Evolutionary conservation across 78 protist genomes (phyloP).

Genomic region (Dictyostelium citrinum): DNA sequence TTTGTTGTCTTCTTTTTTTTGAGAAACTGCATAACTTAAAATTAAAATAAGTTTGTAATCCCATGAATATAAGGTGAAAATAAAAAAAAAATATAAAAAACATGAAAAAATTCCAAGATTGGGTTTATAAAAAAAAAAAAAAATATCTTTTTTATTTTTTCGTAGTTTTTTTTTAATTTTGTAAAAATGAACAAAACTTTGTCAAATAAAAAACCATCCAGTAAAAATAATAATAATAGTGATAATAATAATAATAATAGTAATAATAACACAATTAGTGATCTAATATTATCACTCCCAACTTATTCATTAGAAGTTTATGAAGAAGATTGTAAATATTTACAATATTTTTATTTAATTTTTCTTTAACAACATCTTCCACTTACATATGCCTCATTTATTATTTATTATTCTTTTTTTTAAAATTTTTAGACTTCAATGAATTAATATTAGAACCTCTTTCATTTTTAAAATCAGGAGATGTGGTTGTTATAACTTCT

Average conservation of each 20-base stretch:
- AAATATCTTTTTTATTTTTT: neutral
- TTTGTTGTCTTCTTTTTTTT: too few relatives aligned
- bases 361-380: neutral
- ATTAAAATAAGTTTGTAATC: too few relatives aligned
- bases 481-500: neutral
- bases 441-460: slow-evolving; percentile 57
- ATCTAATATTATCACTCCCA: neutral
- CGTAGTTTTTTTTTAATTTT: neutral
- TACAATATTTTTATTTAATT: neutral
- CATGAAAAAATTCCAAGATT: too few relatives aligned
- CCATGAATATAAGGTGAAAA: too few relatives aligned
- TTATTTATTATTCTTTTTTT: neutral
- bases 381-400: neutral
- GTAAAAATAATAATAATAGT: neutral
- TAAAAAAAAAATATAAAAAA: too few relatives aligned
- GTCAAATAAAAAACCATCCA: neutral
- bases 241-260: neutral
- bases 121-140: too few relatives aligned
- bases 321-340: slow-evolving; percentile 14
- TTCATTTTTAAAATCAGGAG: neutral
- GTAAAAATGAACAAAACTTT: neutral
- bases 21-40: too few relatives aligned
- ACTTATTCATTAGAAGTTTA: neutral
- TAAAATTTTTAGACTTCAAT: slow-evolving; percentile 4
- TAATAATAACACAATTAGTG: neutral